Evolutionary conservation across 495 filamentous ascomycete genomes (phyloP).

Genomic region (Talaromyces borbonicus): DNA sequence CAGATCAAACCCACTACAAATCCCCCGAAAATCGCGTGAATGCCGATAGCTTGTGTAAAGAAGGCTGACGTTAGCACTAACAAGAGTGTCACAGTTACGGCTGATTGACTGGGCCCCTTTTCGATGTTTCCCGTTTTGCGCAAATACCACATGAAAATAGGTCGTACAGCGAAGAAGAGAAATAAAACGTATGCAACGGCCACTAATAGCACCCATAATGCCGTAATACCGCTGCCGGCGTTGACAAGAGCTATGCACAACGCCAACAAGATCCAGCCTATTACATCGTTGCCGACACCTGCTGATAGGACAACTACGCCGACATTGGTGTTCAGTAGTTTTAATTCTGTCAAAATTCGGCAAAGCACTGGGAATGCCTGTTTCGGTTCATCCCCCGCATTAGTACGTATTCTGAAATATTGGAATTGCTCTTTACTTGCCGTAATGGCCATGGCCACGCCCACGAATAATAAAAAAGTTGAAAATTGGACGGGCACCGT

Average conservation of each 20-base stretch:
- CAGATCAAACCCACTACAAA: constrained; percentile 89
- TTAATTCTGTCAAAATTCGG: constrained; percentile 87
- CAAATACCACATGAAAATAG: constrained; percentile 67
- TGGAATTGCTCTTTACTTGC: constrained; percentile 22
- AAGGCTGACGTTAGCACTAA: constrained; percentile 77
- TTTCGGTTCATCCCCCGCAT: not conserved
- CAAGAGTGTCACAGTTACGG: constrained; percentile 74
- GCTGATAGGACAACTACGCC: constrained; percentile 88
- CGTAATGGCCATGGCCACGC: constrained; percentile 90
- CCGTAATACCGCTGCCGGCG: constrained; percentile 71
- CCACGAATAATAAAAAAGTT: constrained; percentile 85
- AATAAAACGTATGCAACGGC: constrained; percentile 70
- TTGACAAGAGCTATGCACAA: constrained; percentile 94
- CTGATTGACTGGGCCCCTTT: constrained; percentile 82
- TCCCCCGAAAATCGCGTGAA: constrained; percentile 83
- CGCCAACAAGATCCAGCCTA: constrained; percentile 89
- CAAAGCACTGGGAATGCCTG: constrained; percentile 90
- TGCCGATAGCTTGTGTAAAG: constrained; percentile 89
- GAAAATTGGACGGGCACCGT: constrained; percentile 62
- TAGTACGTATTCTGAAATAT: not conserved
- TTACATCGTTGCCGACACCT: constrained; percentile 91
- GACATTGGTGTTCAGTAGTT: constrained; percentile 73
- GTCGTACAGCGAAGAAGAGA: constrained; percentile 64
- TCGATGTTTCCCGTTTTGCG: constrained; percentile 66
- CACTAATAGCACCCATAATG: constrained; percentile 76